These are phyloP conservation scores for Plantago elongata DNA, from an alignment of 257 asterid genomes.

Conservation along the genomic window DNA sequence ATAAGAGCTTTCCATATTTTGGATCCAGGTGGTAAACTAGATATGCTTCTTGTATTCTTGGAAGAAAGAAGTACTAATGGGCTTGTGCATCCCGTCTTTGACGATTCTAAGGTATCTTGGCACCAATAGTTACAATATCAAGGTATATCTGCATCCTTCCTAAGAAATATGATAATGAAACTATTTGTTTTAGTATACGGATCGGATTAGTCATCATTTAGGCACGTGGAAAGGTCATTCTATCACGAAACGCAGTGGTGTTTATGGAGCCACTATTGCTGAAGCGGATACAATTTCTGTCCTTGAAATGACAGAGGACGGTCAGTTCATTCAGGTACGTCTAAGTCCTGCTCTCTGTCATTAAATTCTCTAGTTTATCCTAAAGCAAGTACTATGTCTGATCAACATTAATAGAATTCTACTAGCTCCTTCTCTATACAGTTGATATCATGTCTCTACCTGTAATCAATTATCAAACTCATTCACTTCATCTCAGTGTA, in stretches of 20 bases:
- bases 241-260: constrained; percentile 83
- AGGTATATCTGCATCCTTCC: constrained; percentile 14
- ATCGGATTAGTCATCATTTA: constrained; percentile 57
- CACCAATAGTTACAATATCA: background rate
- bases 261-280: constrained; percentile 80
- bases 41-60: constrained; percentile 74
- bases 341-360: constrained; percentile 12
- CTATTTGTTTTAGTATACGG: constrained; percentile 44
- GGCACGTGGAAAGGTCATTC: constrained; percentile 96
- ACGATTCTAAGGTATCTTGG: constrained; percentile 44
- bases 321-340: constrained; percentile 76
- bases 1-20: constrained; percentile 76
- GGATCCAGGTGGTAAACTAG: constrained; percentile 71
- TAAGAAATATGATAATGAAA: constrained; percentile 15
- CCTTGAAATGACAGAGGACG: constrained; percentile 59
- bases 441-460: too few species aligned
- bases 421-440: too few species aligned
- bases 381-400: too few species aligned
- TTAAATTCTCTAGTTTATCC: background rate
- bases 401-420: too few species aligned
- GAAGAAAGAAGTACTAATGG: constrained; percentile 64
- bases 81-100: constrained; percentile 53
- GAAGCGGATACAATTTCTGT: constrained; percentile 65
- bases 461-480: too few species aligned
- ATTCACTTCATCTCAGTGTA: too few species aligned